Base-by-base conservation (phyloP, 371 early-diverging fungal genomes). In the Amoeboaphelidium occidentale region DNA sequence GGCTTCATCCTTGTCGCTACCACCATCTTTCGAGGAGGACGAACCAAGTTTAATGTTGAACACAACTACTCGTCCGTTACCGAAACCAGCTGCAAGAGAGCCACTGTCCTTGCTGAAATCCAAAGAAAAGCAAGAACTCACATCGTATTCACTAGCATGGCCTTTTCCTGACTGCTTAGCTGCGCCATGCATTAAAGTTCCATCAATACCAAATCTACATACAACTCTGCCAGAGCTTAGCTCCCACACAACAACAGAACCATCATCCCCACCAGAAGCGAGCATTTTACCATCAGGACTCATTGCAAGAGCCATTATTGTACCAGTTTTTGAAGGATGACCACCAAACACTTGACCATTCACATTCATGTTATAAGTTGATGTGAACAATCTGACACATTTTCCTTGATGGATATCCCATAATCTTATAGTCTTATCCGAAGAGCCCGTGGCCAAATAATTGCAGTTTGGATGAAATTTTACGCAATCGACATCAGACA, bases 401-500 rank as follows among this genome's bases (percentile, higher is more conserved):
- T 72, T 66, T 27, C 97, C 98, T 47, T 74, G 66, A 56, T 89
- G 84, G 41, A 98, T 74, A 63, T 93, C 93, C 89, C 97, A 97
- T 59, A 99, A 65, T 27, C 98, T 73, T n/a, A 79, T 77, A 21
- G 94, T 88, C 48, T 76, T 72, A 68, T 99, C 99, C 53, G 78
- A 75, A 0, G 88, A 87, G 2, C 96, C 98, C 10, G 94, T 91
- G 24, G 88, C 79, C 17, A 99, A 49, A 60, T 99, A 99, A 54
- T 87, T 89, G 32, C 81, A 75, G 61, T 98, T 99, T 3, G 98
- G 98, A 64, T 99, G 99, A 63, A 98, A 99, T 57, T 77, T 78
- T 24, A 98, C 94, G 27, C 70, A 69, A 58, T 90, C 93, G 1
- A 98, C 96, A 67, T 98, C 99, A 2, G 93, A 83, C 27, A 94